Base-by-base conservation (phyloP, 2,329 filamentous ascomycete genomes). In the Ophiostoma montium region DNA sequence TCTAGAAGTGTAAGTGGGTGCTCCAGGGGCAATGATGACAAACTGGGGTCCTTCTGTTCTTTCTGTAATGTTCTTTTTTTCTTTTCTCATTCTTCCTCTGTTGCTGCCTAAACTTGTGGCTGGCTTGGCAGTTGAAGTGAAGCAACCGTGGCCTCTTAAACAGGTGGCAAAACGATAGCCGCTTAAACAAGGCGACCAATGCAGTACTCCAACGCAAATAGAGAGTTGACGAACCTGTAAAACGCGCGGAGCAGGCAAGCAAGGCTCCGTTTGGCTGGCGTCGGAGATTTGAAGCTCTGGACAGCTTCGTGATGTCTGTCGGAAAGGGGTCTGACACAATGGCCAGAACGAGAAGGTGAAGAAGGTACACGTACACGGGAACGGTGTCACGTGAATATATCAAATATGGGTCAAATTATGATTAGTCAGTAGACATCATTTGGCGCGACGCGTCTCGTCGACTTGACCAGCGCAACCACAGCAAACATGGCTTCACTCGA, bases 401-500 rank as follows among this genome's bases (percentile, higher is more conserved):
- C n/a, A 36, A 16, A 23, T 2, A 12, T 19, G 38, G 38, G 15
- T 9, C 5, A n/a, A 4, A 15, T 33, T 10, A 2, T 38, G 35
- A 13, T 42, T 42, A 42, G 39, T 42, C 39, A 42, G n/a, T 16
- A 36, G 12, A 18, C 23, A 8, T 15, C 16, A 15, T 27, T 8
- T 30, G 12, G 12, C 48, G 23, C 48, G 51, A 46, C 51, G 48
- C 51, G 48, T 48, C 48, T 49, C 39, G 11, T 8, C 48, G 35
- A 39, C 46, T 48, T 16, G 48, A n/a, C 27, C 32, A 31, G 5
- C 9, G 19, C 32, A 36, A 19, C 3, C 41, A n/a, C 42, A 19
- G 15, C 48, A 44, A 32, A 16, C 35, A 52, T 48, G 47, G 50
- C 52, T 36, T 49, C 50, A 1, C 56, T 65, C 9, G 70, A 75